phyloP scores from a whole-genome alignment of 2,329 filamentous ascomycete genomes.

The Esteya vermicola region DNA sequence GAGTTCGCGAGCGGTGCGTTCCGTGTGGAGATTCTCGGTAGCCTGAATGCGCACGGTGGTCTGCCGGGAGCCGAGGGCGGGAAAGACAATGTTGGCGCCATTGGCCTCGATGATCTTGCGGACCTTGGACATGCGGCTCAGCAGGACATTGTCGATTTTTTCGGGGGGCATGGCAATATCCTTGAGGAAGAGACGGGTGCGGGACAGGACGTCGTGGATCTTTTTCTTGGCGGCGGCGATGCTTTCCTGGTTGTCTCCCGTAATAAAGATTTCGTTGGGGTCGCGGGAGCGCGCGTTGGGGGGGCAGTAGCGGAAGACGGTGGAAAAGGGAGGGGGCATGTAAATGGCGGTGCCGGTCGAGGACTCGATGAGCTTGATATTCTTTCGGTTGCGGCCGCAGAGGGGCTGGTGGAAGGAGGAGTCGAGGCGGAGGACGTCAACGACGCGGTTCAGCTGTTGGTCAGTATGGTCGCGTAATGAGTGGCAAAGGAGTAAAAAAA shows the following conservation, averaged over 20 bases:
- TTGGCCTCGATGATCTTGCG: slow-evolving; percentile 96
- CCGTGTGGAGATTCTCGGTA: slow-evolving; percentile 82
- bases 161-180: slow-evolving; percentile 78
- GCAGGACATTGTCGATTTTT: slow-evolving; percentile 89
- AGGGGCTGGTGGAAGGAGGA: slow-evolving; percentile 81
- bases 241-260: slow-evolving; percentile 70
- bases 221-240: slow-evolving; percentile 85
- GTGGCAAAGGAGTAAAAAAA: too few relatives aligned
- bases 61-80: slow-evolving; percentile 71
- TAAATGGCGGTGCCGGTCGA: slow-evolving; percentile 94
- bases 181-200: slow-evolving; percentile 77
- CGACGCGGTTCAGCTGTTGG: slow-evolving; percentile 60
- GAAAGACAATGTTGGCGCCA: slow-evolving; percentile 87
- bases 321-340: slow-evolving; percentile 87
- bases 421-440: slow-evolving; percentile 72
- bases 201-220: slow-evolving; percentile 70
- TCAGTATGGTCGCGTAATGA: too few relatives aligned
- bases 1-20: slow-evolving; percentile 87
- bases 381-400: slow-evolving; percentile 86
- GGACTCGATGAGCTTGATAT: slow-evolving; percentile 96
- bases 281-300: slow-evolving; percentile 68
- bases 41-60: slow-evolving; percentile 83
- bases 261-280: slow-evolving; percentile 87
- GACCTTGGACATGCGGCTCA: slow-evolving; percentile 87
- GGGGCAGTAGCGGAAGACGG: slow-evolving; percentile 80